Evolutionary conservation across 345 rosid species (phyloP).

Genomic region (Eucalyptus cladocalyx): DNA sequence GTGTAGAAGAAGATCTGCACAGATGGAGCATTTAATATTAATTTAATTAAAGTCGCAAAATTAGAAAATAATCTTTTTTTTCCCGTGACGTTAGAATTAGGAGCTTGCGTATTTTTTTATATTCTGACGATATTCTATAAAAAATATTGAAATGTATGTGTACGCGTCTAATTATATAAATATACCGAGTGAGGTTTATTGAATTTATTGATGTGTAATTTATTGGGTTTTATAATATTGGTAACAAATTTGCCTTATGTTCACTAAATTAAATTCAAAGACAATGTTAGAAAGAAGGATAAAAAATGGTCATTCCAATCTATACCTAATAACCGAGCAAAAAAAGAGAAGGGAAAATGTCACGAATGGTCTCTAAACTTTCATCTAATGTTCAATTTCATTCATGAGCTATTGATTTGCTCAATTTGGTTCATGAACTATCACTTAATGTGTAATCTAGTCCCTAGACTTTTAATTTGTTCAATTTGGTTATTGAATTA

Average conservation of each 20-base stretch:
- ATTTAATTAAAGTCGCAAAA: not conserved
- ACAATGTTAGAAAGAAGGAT: not conserved
- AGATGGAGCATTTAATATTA: not conserved
- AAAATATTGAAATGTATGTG: not conserved
- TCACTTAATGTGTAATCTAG: no score
- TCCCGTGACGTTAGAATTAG: not conserved
- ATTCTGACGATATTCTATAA: not conserved
- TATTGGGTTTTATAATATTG: not conserved
- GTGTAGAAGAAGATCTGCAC: not conserved
- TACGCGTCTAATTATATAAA: not conserved
- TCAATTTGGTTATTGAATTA: no score
- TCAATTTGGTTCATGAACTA: no score
- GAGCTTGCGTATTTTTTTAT: not conserved
- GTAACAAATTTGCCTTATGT: not conserved
- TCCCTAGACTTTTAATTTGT: no score
- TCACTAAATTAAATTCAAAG: not conserved
- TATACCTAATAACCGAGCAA: not conserved
- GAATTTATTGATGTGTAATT: not conserved
- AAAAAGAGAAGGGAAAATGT: no score
- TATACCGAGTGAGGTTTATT: accelerated
- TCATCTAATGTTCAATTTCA: no score
- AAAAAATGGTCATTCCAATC: no score
- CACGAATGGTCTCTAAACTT: no score
- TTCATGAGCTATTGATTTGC: no score
- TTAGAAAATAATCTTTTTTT: not conserved